phyloP scores from a whole-genome alignment of 331 rosid species.

The Quercus tomentella region DNA sequence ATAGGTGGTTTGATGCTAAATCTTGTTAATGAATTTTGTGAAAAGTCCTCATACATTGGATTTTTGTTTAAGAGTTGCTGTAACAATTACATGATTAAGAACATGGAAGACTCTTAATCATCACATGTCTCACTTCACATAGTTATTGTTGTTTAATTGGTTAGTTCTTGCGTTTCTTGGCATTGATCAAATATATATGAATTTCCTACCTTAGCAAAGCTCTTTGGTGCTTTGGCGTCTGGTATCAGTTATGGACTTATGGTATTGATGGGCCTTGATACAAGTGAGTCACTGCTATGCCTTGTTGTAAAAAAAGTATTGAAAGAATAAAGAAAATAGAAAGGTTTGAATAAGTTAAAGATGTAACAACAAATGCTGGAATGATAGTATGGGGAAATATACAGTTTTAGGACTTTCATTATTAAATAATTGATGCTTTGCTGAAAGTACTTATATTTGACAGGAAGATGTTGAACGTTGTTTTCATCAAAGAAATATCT shows the following conservation, averaged over 20 bases:
- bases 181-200: background rate
- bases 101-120: background rate
- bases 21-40: background rate
- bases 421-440: no score
- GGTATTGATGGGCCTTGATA: background rate
- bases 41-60: background rate
- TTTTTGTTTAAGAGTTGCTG: background rate
- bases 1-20: slow-evolving; percentile 8
- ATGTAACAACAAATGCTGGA: no score
- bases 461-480: no score
- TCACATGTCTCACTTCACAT: background rate
- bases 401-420: no score
- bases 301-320: background rate
- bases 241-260: background rate
- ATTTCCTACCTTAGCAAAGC: background rate
- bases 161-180: background rate
- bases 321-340: background rate
- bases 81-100: background rate
- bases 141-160: background rate
- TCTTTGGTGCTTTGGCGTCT: background rate
- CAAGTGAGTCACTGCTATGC: slow-evolving; percentile 15
- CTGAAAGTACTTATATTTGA: no score
- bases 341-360: no score
- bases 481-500: no score
- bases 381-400: no score